Evolutionary conservation across 495 filamentous ascomycete genomes (phyloP), one percentile per base, ranked within the genome.

Genomic region (Hyphodiscus hymeniophilus): DNA sequence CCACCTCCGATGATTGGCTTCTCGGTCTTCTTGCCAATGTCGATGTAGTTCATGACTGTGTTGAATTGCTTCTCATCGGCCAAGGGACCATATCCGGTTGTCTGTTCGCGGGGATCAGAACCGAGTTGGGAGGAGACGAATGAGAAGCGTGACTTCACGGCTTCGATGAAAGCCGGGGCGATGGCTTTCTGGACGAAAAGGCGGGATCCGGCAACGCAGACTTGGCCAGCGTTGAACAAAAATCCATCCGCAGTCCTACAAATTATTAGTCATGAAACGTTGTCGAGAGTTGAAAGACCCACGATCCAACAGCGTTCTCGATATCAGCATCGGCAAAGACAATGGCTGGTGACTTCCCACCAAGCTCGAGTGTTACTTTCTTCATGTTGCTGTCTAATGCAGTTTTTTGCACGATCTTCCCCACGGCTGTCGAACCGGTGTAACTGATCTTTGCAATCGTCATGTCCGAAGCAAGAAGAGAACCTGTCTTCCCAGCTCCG

Each of bases 321-420:
- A 95, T 64, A 57, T 95, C 85, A 5, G 87, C 85, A 56, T 95
- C 89, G 26, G 81, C 79, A 58, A 95, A 95, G 23, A 95, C 79
- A 42, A 95, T 64, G 15, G 92, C 71, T 4, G 89, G 88, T 10
- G 80, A 87, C 69, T 95, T 95, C 49, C 89, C 89, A 18, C 90
- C 89, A 0, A 89, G 91, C 63, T 95, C 89, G 7, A 95, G 74
- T 0, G 87, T 94, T 52, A 95, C 88, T 63, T 91, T 91, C 75
- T 94, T 81, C 41, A 79, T 54, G 43, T 77, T 78, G 2, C 56
- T 64, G 28, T 62, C 58, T 0, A 69, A 64, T 2, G 74, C 63
- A 44, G 52, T 47, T 48, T 64, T 55, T 32, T 65, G 59, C 24
- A 72, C 59, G 34, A 69, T 66, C 16, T 61, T 67, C 2, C 63